Evolutionary conservation across 2,329 filamentous ascomycete species (phyloP), one percentile per base, ranked within the genome.

Genomic region (Xylaria sp.): DNA sequence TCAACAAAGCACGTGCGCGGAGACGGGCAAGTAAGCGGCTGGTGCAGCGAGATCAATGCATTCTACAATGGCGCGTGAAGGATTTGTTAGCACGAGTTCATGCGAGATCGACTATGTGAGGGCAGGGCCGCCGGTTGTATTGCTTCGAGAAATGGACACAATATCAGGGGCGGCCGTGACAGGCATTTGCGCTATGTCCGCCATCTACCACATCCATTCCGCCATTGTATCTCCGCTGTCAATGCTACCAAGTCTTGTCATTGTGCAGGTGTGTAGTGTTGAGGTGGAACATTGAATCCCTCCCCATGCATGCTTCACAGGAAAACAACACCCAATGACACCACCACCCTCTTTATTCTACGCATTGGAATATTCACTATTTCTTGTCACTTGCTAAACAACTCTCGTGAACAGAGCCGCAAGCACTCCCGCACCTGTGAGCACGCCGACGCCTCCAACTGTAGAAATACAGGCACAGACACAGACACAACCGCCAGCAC

Each of bases 351-450:
- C 15, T 31, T 39, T 25, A 57, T 44, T 42, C 63, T 47, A 68
- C 22, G 17, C 47, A 38, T 31, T 11, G 6, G 15, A 15, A 50
- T 38, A 20, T 36, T 57, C 17, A 17, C 39, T 42, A 3, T 25
- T 38, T 36, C 22, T 25, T 25, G 15, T 33, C 22, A 9, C 27
- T 20, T 58, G 72, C 66, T 69, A 61, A 55, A 57, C 17, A 44
- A 49, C 33, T 59, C 61, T 50, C 51, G 45, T 39, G 15, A 70
- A 60, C 57, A 73, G 73, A 61, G 63, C 67, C 39, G 66, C 61
- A 59, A 71, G 63, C 59, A 61, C 66, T 22, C 73, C 70, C 38
- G 47, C 56, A 27, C 65, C 67, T 45, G 50, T 60, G 25, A 60
- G 38, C 44, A 44, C 64, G 57, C 49, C 66, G 38, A 55, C 54